Percentiles rank a stretch among this genome's conserved stretches.
Conservation (phyloP, 352 stramenopile species). For the Pilasporangium apinafurcum region DNA sequence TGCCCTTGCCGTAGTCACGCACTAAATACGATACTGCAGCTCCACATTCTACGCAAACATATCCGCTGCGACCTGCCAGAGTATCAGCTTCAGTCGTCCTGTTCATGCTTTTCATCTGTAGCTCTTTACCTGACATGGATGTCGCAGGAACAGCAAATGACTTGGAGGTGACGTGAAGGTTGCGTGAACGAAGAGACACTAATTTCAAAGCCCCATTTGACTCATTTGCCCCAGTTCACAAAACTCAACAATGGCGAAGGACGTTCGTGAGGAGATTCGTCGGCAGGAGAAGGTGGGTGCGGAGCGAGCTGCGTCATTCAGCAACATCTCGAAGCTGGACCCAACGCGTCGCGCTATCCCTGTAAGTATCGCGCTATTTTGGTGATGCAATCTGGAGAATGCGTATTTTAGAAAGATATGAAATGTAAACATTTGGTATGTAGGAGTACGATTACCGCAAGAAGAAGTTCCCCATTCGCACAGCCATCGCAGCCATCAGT, state of each 20-base stretch:
- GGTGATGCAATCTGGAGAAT: neutral
- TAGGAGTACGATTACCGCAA: slow-evolving; percentile 30
- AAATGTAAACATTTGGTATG: neutral
- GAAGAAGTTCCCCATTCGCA: slow-evolving; percentile 68
- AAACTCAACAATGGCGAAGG: slow-evolving; percentile 39
- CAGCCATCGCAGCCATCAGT: slow-evolving; percentile 56
- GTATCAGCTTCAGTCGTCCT: neutral
- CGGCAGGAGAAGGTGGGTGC: slow-evolving; percentile 25
- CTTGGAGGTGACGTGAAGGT: slow-evolving; percentile 13
- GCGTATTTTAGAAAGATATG: neutral
- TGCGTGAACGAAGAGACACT: slow-evolving; percentile 14
- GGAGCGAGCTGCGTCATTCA: slow-evolving; percentile 7
- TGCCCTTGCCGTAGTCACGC: slow-evolving; percentile 83
- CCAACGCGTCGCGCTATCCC: slow-evolving; percentile 18
- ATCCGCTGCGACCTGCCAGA: slow-evolving; percentile 6
- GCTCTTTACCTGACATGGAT: neutral
- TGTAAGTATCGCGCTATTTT: too few species aligned
- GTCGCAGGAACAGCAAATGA: neutral
- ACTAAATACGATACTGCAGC: slow-evolving; percentile 52
- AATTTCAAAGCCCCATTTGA: neutral
- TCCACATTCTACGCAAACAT: slow-evolving; percentile 78
- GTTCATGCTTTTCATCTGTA: neutral
- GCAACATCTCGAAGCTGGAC: slow-evolving; percentile 27
- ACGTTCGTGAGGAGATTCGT: slow-evolving; percentile 26
- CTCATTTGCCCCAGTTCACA: neutral